Percentiles rank a stretch among this genome's conserved stretches.
phyloP scores from a whole-genome alignment of 2,329 filamentous ascomycete genomes.

The Celoporthe dispersa region DNA sequence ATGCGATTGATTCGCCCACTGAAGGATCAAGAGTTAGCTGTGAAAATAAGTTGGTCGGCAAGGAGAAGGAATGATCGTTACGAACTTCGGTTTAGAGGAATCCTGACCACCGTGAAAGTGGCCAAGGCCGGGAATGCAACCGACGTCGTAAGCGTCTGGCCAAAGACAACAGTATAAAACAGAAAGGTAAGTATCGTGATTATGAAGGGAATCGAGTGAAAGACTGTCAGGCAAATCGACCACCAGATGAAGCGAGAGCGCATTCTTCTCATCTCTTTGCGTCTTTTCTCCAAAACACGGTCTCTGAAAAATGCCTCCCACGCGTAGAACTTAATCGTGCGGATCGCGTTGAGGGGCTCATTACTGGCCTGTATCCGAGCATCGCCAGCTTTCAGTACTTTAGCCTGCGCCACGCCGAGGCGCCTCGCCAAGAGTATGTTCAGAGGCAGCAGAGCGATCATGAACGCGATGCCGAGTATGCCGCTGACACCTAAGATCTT shows the following conservation, averaged over 20 bases:
- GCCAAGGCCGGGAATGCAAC: slow-evolving; percentile 72
- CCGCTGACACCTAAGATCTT: not conserved
- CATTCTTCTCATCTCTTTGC: slow-evolving; percentile 60
- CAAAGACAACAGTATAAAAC: slow-evolving; percentile 68
- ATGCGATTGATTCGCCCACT: slow-evolving; percentile 71
- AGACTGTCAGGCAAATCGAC: slow-evolving; percentile 68
- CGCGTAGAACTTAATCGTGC: slow-evolving; percentile 51
- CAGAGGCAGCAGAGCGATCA: not conserved
- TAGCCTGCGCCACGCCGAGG: not conserved
- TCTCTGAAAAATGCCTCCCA: slow-evolving; percentile 72
- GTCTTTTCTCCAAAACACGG: slow-evolving; percentile 66
- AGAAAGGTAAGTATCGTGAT: slow-evolving; percentile 73
- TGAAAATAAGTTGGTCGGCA: not conserved
- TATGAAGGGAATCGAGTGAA: slow-evolving; percentile 66
- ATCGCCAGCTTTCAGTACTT: not conserved
- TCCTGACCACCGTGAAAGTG: slow-evolving; percentile 68
- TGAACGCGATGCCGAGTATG: not conserved
- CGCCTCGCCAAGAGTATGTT: not conserved
- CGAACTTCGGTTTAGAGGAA: slow-evolving; percentile 64
- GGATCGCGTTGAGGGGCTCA: not conserved
- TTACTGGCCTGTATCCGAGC: not conserved
- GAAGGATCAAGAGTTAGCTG: not conserved
- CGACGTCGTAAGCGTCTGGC: slow-evolving; percentile 66
- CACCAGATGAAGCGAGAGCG: slow-evolving; percentile 69
- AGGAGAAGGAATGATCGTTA: not conserved